Percentiles rank a stretch among this genome's conserved stretches.
Conservation (phyloP, 2,329 filamentous ascomycete genomes). For the Beauveria sp. region DNA sequence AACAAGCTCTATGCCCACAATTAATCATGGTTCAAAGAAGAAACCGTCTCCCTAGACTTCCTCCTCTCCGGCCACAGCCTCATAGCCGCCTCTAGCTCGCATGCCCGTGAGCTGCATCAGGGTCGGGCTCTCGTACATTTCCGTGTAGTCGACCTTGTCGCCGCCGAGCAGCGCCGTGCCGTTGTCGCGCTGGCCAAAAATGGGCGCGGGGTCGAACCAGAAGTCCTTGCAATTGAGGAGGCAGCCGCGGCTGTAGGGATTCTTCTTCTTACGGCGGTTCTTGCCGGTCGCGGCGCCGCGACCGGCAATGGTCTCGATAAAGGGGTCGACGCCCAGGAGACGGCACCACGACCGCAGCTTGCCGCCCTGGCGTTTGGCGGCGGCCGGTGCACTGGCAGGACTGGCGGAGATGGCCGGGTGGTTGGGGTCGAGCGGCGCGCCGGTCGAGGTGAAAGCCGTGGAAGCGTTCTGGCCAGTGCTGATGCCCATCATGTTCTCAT, state of each 20-base stretch:
- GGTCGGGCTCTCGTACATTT: conserved; percentile 77
- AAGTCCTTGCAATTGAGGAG: conserved; percentile 93
- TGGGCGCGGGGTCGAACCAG: conserved; percentile 81
- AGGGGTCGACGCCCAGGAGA: conserved; percentile 84
- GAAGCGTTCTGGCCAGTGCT: conserved; percentile 53
- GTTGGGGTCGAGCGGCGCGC: conserved; percentile 59
- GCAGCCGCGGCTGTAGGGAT: conserved; percentile 78
- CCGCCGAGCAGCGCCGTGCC: conserved; percentile 73
- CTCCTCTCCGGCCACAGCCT: conserved; percentile 53
- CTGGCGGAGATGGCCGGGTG: conserved; percentile 55
- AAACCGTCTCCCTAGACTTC: background rate
- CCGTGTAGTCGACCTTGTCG: conserved; percentile 74
- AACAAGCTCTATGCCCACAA: background rate
- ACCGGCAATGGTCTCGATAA: conserved; percentile 85
- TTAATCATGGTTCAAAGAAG: background rate
- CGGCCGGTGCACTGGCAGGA: conserved; percentile 34
- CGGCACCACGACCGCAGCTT: conserved; percentile 74
- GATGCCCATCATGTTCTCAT: conserved; percentile 87
- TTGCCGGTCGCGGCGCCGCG: conserved; percentile 57
- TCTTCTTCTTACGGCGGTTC: conserved; percentile 52
- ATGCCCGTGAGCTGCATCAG: conserved; percentile 52
- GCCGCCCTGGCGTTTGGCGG: conserved; percentile 46
- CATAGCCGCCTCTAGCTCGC: conserved; percentile 49
- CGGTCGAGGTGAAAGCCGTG: conserved; percentile 71
- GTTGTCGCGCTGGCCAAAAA: conserved; percentile 67